Evolutionary conservation across 805 yeast species (phyloP).

Genomic region (Saturnispora diversa): DNA sequence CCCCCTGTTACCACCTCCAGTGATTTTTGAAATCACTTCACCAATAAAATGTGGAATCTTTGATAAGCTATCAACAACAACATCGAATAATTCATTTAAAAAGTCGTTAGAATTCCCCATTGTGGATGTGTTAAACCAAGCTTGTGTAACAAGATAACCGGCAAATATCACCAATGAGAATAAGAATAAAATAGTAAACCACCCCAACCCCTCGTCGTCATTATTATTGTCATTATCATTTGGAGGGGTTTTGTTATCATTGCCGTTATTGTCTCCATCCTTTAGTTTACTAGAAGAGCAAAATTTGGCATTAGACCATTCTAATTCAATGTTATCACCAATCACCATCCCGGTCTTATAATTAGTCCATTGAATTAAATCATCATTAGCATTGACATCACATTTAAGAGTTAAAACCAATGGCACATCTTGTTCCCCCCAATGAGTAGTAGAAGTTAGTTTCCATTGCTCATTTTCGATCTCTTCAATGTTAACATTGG

Average conservation of each 20-base stretch:
- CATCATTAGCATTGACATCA: constrained; percentile 22
- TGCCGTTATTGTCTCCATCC: constrained; percentile 18
- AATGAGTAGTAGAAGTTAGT: constrained; percentile 37
- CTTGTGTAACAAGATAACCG: constrained; percentile 62
- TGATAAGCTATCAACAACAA: constrained; percentile 46
- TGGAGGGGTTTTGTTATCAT: no score
- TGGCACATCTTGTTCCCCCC: constrained; percentile 59
- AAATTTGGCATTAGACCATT: constrained; percentile 20
- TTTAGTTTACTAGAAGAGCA: constrained; percentile 8
- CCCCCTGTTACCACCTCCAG: constrained; percentile 62
- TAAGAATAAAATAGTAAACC: constrained; percentile 77
- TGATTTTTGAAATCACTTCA: constrained; percentile 60
- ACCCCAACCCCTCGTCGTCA: constrained; percentile 54
- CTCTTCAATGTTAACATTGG: constrained; percentile 23
- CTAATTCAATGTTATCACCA: constrained; percentile 1
- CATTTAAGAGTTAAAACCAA: constrained; percentile 41
- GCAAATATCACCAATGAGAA: constrained; percentile 61
- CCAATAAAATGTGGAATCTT: constrained; percentile 57
- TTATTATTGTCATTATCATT: constrained; percentile 20
- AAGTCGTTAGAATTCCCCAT: constrained; percentile 65
- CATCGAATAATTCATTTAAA: constrained; percentile 64
- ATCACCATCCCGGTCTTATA: constrained; percentile 5
- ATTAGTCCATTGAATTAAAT: constrained; percentile 8
- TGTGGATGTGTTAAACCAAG: constrained; percentile 61
- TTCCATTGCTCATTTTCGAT: constrained; percentile 33